Evolutionary conservation across 768 basidiomycete species (phyloP), one percentile per base, ranked within the genome.

Genomic region (Lentinula guzmanii): DNA sequence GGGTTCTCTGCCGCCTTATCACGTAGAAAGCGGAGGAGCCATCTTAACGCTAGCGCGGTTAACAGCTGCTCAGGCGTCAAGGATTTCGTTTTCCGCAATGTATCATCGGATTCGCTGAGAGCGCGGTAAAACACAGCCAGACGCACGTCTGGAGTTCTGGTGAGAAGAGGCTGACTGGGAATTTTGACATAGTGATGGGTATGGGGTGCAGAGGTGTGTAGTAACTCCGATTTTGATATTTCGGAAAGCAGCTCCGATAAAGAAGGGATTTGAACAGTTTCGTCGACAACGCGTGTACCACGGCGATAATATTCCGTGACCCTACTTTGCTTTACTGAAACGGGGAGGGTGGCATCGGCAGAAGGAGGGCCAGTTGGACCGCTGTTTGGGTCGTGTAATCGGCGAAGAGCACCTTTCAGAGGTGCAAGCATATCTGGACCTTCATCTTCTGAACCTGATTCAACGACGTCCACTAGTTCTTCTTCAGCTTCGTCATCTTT

Each of bases 401-500:
- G 82, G 55, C 84, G 74, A 21, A 92, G 73, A 61, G 84, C 87
- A 18, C 86, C 87, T 63, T 82, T 86, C 15, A 91, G 72, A 34
- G 88, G 87, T 6, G 87, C 89, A 7, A 91, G 77, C 18, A 80
- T 80, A 69, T 91, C 88, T 5, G 72, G 71, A 46, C 63, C 67
- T 46, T 74, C 78, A 50, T 75, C 81, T 28, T 83, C 82, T 37
- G 82, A 81, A 61, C 86, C 77, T 28, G 80, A 80, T 66, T 89
- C 86, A 0, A 84, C 76, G 10, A 90, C 89, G 61, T 89, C 90
- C 46, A 91, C 76, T 16, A 91, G 71, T 62, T 91, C 87, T 60
- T 85, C 77, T 33, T 77, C 75, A 71, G 90, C 87, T 60, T 85
- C 77, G 31, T 77, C 75, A 71, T 34, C 70, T 21, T 65, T 68